These are phyloP conservation scores for Macrophomina phaseolina DNA, from an alignment of 2,329 filamentous ascomycete species.

Conservation along the genomic window DNA sequence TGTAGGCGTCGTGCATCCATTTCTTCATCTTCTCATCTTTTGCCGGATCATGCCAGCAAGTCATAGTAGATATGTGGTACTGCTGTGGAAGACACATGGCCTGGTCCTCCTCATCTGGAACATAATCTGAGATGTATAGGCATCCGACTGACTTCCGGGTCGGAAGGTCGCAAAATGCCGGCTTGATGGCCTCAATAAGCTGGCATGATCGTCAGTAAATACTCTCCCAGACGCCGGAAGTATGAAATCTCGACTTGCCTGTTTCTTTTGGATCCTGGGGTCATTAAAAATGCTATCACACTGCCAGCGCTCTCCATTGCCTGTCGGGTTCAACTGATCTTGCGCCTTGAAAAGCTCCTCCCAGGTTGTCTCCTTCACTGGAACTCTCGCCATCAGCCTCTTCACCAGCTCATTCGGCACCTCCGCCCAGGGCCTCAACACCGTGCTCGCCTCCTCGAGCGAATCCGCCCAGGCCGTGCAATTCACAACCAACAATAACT, in stretches of 20 bases:
- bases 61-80: slow-evolving; percentile 31
- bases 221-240: neutral
- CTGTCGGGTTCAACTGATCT: slow-evolving; percentile 19
- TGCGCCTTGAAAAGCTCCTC: slow-evolving; percentile 25
- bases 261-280: slow-evolving; percentile 12
- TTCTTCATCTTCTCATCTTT: slow-evolving; percentile 22
- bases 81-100: slow-evolving; percentile 31
- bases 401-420: slow-evolving; percentile 11
- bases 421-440: slow-evolving; percentile 22
- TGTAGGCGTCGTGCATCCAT: slow-evolving; percentile 25
- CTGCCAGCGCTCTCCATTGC: slow-evolving; percentile 28
- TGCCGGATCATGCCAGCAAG: slow-evolving; percentile 28
- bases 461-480: slow-evolving; percentile 22
- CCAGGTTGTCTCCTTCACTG: slow-evolving; percentile 13
- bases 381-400: neutral
- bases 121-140: slow-evolving; percentile 28
- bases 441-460: slow-evolving; percentile 16
- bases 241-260: neutral
- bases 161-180: slow-evolving; percentile 26
- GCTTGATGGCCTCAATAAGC: slow-evolving; percentile 28
- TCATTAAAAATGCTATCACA: slow-evolving; percentile 30
- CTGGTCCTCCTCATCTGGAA: slow-evolving; percentile 29
- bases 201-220: neutral
- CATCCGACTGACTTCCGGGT: slow-evolving; percentile 24
- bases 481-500: slow-evolving; percentile 9